Evolutionary conservation across 257 asterid genomes (phyloP).

Genomic region (Salvia hispanica): DNA sequence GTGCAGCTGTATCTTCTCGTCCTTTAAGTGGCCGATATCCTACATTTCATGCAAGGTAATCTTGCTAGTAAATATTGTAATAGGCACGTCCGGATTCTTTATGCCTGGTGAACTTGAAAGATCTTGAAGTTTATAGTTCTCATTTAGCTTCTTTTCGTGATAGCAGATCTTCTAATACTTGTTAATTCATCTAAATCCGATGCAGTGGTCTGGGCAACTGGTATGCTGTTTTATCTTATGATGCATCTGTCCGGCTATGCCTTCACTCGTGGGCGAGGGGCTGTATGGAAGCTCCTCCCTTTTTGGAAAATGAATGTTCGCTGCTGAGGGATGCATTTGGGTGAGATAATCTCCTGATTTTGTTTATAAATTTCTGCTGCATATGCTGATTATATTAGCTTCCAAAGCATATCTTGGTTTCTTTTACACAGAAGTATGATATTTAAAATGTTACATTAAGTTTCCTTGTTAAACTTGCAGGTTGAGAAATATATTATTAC

Average conservation of each 20-base stretch:
- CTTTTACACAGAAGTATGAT: conserved; percentile 7
- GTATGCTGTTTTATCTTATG: conserved; percentile 78
- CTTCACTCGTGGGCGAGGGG: conserved; percentile 92
- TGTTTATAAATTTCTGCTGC: background rate
- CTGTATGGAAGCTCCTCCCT: conserved; percentile 73
- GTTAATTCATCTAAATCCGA: conserved; percentile 26
- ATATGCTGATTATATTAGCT: conserved; percentile 1
- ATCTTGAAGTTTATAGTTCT: background rate
- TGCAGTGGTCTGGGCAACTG: conserved; percentile 89
- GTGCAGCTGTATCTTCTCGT: conserved; percentile 55
- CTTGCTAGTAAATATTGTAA: background rate
- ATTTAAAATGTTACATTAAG: conserved; percentile 8
- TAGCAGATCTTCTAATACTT: conserved; percentile 9
- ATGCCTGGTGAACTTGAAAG: background rate
- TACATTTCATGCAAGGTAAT: conserved; percentile 88
- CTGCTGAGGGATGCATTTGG: conserved; percentile 81
- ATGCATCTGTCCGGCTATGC: conserved; percentile 91
- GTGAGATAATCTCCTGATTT: conserved; percentile 38
- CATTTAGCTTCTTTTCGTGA: conserved; percentile 1
- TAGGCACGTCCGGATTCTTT: background rate
- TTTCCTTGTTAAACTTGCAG: conserved; percentile 40
- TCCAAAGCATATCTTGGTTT: background rate
- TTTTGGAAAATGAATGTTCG: conserved; percentile 88
- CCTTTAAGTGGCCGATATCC: conserved; percentile 66
- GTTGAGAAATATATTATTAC: conserved; percentile 69